Percentiles rank a stretch among this genome's conserved stretches.
phyloP scores from a whole-genome alignment of 768 basidiomycete genomes.

The Suillus subaureus region DNA sequence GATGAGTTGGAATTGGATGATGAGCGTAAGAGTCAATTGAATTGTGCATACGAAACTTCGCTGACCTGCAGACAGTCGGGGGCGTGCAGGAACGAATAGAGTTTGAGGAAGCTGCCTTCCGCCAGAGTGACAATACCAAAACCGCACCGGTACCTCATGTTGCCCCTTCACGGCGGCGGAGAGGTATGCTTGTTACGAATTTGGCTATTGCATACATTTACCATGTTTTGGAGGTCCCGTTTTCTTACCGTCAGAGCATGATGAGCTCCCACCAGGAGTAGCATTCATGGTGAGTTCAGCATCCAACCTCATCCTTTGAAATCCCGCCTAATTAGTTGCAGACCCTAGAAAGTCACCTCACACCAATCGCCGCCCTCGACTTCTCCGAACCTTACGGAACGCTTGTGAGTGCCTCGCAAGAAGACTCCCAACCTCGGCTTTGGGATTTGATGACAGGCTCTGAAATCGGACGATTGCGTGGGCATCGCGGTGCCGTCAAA shows the following conservation, averaged over 20 bases:
- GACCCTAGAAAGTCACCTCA: slow-evolving; percentile 81
- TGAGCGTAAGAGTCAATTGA: slow-evolving; percentile 64
- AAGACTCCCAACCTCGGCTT: slow-evolving; percentile 85
- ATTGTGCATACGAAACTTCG: not conserved
- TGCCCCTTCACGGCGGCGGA: slow-evolving; percentile 36
- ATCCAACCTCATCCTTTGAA: not conserved
- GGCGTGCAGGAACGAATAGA: slow-evolving; percentile 86
- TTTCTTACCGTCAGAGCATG: slow-evolving; percentile 96
- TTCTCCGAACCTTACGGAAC: slow-evolving; percentile 97
- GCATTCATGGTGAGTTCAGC: slow-evolving; percentile 87
- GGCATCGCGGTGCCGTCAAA: slow-evolving; percentile 82
- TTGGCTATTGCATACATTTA: slow-evolving; percentile 12
- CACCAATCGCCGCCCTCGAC: slow-evolving; percentile 86
- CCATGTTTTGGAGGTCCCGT: slow-evolving; percentile 66
- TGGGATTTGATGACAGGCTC: slow-evolving; percentile 94
- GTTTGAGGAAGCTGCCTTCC: slow-evolving; percentile 56
- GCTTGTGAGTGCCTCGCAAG: slow-evolving; percentile 84
- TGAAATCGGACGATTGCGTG: slow-evolving; percentile 82
- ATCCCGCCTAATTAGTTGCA: slow-evolving; percentile 29
- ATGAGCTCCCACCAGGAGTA: slow-evolving; percentile 89
- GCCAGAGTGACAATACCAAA: slow-evolving; percentile 25
- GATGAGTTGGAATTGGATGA: slow-evolving; percentile 98
- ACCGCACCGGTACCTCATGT: slow-evolving; percentile 16
- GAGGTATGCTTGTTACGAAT: slow-evolving; percentile 20
- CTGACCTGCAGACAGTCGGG: slow-evolving; percentile 57